Evolutionary conservation across 129 eudicot species (phyloP).

Genomic region (Artemisia annua): DNA sequence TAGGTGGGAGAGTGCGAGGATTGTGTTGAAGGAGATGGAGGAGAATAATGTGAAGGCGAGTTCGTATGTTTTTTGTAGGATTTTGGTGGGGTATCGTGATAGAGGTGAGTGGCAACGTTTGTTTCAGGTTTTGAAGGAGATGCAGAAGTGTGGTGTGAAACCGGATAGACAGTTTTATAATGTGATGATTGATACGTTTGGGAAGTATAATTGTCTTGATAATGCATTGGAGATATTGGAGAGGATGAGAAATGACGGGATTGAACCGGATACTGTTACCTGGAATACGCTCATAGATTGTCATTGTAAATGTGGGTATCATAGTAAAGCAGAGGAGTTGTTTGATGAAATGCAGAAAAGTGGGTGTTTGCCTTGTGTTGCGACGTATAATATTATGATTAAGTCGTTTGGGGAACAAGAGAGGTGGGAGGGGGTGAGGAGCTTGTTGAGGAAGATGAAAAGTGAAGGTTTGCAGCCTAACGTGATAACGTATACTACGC

Average conservation of each 20-base stretch:
- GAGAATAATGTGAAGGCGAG: slow-evolving; percentile 62
- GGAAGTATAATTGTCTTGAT: slow-evolving; percentile 89
- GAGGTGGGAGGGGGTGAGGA: slow-evolving; percentile 79
- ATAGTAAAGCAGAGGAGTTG: slow-evolving; percentile 68
- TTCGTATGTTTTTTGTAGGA: slow-evolving; percentile 72
- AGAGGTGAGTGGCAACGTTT: slow-evolving; percentile 95
- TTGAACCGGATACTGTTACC: slow-evolving; percentile 84
- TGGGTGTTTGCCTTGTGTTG: slow-evolving; percentile 81
- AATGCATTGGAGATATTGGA: slow-evolving; percentile 73
- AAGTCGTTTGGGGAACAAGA: slow-evolving; percentile 87
- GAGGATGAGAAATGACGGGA: slow-evolving; percentile 79
- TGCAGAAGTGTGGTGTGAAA: slow-evolving; percentile 72
- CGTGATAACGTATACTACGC: slow-evolving; percentile 83
- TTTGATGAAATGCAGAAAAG: slow-evolving; percentile 71
- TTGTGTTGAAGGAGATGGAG: slow-evolving; percentile 95
- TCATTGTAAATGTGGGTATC: slow-evolving; percentile 73
- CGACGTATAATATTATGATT: slow-evolving; percentile 85
- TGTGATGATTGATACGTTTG: slow-evolving; percentile 93
- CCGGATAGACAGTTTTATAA: slow-evolving; percentile 88
- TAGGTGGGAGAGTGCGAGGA: slow-evolving; percentile 97
- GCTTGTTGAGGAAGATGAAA: slow-evolving; percentile 78
- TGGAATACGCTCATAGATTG: slow-evolving; percentile 96
- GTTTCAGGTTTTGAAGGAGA: slow-evolving; percentile 92
- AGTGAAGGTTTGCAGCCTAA: slow-evolving; percentile 79
- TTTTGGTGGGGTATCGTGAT: slow-evolving; percentile 74